Conservation (phyloP, 345 rosid genomes). For the Populus simonii region DNA sequence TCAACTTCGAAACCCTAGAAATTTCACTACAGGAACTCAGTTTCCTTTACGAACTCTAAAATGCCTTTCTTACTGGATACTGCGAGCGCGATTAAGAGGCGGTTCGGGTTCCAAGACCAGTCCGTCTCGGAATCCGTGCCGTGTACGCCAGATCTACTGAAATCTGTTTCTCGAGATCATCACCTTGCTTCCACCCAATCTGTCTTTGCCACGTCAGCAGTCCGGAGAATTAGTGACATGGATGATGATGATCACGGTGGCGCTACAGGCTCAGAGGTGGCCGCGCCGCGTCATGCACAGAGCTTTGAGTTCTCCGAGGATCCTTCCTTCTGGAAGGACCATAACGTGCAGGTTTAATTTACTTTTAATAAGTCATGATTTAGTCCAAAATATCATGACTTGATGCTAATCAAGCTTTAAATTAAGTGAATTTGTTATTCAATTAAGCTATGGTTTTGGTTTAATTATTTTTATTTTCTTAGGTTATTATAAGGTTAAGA, state of each 20-base stretch:
- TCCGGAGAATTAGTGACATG: slow-evolving; percentile 37
- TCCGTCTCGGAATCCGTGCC: slow-evolving; percentile 46
- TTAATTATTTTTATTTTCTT: background rate
- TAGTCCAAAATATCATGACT: background rate
- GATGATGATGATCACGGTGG: slow-evolving; percentile 35
- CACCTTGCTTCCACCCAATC: slow-evolving; percentile 21
- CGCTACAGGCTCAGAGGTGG: slow-evolving; percentile 19
- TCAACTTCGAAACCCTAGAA: background rate
- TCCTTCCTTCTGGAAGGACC: slow-evolving; percentile 94
- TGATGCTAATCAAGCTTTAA: background rate
- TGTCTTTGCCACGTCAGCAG: slow-evolving; percentile 26
- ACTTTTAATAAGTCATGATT: background rate
- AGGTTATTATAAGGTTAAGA: slow-evolving; percentile 90
- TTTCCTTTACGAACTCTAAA: background rate
- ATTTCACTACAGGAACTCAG: too few species aligned
- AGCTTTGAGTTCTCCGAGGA: slow-evolving; percentile 79
- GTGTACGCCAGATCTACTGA: slow-evolving; percentile 45
- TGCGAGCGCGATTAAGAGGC: slow-evolving; percentile 75
- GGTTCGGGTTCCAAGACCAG: slow-evolving; percentile 77
- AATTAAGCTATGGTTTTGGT: background rate
- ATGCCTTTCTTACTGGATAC: slow-evolving; percentile 85
- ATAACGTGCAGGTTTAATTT: slow-evolving; percentile 72
- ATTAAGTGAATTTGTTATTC: background rate
- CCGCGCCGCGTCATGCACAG: slow-evolving; percentile 34
- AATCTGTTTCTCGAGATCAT: slow-evolving; percentile 45